Evolutionary conservation across 2,329 filamentous ascomycete genomes (phyloP), one percentile per base, ranked within the genome.

Genomic region (Neonectria punicea): DNA sequence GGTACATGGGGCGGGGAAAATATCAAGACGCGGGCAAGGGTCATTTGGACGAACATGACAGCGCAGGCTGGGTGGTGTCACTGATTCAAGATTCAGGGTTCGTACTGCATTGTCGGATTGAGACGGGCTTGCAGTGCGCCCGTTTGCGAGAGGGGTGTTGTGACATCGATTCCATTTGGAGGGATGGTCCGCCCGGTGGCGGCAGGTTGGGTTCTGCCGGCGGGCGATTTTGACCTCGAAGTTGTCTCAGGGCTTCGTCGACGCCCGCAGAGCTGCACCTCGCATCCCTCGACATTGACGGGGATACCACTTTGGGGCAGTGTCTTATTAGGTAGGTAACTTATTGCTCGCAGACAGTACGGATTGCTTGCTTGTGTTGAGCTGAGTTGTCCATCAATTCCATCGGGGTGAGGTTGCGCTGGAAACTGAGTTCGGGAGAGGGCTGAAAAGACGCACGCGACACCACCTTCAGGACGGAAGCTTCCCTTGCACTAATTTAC

Each of bases 211-310:
- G 11, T 18, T 51, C 47, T 39, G 36, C 36, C 36, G 36, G 36
- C 34, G 34, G 34, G 34, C 34, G 46, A 58, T 39, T 51, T 39
- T 51, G 46, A 59, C 32, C 20, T 20, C 22, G 16, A 59, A 47
- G 56, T 32, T 47, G 54, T 49, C 54, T 16, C 47, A 53, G 43
- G 54, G 54, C 60, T 50, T 46, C 55, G 70, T 59, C 59, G 57
- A 72, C 70, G 70, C 70, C 70, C 70, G 70, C 70, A 73, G 60
- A 67, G 59, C 68, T 73, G 70, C 70, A 73, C 58, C 67, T 67
- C 53, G 58, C 66, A 63, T 65, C 67, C 62, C 59, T 67, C 62
- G 51, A 69, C 65, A 64, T 67, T 67, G 65, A 69, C 68, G 61
- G 60, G 58, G 53, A 61, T 56, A 51, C 63, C 57, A 51, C 55